These are phyloP conservation scores for Hibiscus mutabilis DNA, from an alignment of 345 rosid genomes.

Conservation along the genomic window DNA sequence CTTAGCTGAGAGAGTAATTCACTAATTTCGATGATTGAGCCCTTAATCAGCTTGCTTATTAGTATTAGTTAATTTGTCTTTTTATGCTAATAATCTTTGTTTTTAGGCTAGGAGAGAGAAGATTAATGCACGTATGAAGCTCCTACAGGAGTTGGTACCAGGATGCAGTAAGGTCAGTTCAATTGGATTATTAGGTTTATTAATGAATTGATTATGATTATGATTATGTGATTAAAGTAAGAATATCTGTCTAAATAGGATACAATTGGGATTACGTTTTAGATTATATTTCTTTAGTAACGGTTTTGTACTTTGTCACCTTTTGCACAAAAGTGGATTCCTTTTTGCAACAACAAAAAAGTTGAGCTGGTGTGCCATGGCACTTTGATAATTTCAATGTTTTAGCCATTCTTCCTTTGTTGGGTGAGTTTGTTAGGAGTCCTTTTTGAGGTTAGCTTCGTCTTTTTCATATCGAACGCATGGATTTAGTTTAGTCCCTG, in stretches of 20 bases:
- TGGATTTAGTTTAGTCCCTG: not conserved
- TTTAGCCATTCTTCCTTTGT: not conserved
- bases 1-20: slow-evolving; percentile 65
- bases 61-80: not conserved
- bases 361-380: slow-evolving; percentile 15
- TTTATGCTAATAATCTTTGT: slow-evolving; percentile 4
- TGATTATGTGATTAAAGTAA: slow-evolving; percentile 26
- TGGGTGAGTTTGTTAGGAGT: slow-evolving; percentile 26
- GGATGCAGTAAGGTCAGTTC: slow-evolving; percentile 76
- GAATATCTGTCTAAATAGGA: slow-evolving; percentile 7
- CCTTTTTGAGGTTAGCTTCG: slow-evolving; percentile 33
- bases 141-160: slow-evolving; percentile 75
- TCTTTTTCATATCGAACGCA: slow-evolving; percentile 7
- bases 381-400: slow-evolving; percentile 24
- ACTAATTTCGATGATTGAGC: not conserved
- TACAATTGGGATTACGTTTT: too few species aligned
- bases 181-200: slow-evolving; percentile 4
- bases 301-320: slow-evolving; percentile 19
- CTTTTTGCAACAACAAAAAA: slow-evolving; percentile 15
- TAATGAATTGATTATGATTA: slow-evolving; percentile 6
- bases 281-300: slow-evolving; percentile 19
- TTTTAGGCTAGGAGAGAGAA: slow-evolving; percentile 71
- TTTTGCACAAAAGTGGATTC: slow-evolving; percentile 34
- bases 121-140: slow-evolving; percentile 71
- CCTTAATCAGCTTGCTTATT: not conserved